These are phyloP conservation scores for Aspergillus spinulosporus DNA, from an alignment of 2,329 filamentous ascomycete genomes.

Conservation along the genomic window DNA sequence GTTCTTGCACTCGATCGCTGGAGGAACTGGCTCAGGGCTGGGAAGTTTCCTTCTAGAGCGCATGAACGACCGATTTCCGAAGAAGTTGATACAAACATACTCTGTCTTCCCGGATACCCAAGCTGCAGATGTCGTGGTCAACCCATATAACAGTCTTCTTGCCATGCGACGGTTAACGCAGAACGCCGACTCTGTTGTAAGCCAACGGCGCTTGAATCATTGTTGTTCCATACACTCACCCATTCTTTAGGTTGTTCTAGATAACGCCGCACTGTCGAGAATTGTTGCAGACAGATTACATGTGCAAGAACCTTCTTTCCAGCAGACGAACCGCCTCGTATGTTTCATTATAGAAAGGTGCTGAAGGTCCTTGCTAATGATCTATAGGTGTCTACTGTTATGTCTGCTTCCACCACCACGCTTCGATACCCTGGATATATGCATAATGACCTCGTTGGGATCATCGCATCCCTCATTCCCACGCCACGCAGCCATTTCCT, in stretches of 20 bases:
- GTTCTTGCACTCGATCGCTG: slow-evolving; percentile 97
- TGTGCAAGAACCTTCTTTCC: slow-evolving; percentile 91
- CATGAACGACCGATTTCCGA: slow-evolving; percentile 95
- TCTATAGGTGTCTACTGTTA: slow-evolving; percentile 79
- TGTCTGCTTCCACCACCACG: slow-evolving; percentile 97
- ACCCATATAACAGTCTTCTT: slow-evolving; percentile 95
- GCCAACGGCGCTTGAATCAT: slow-evolving; percentile 22
- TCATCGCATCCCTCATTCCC: slow-evolving; percentile 91
- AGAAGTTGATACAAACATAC: slow-evolving; percentile 99
- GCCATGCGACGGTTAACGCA: slow-evolving; percentile 88
- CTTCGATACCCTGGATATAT: slow-evolving; percentile 97
- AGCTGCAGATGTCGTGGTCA: slow-evolving; percentile 88
- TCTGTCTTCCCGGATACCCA: slow-evolving; percentile 96
- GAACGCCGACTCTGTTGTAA: slow-evolving; percentile 90
- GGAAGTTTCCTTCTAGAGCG: slow-evolving; percentile 93
- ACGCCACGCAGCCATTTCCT: slow-evolving; percentile 97
- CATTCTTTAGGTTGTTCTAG: slow-evolving; percentile 68
- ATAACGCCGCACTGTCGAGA: slow-evolving; percentile 89
- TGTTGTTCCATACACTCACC: slow-evolving; percentile 26
- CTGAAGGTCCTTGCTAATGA: slow-evolving; percentile 6
- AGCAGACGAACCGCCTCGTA: slow-evolving; percentile 95
- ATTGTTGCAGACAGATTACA: slow-evolving; percentile 94
- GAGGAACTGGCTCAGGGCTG: slow-evolving; percentile 92
- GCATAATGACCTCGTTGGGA: slow-evolving; percentile 98
- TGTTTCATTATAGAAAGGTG: slow-evolving; percentile 20